Evolutionary conservation across 1,284 basidiomycete species (phyloP), one percentile per base, ranked within the genome.

Genomic region (Fomitopsis betulina): DNA sequence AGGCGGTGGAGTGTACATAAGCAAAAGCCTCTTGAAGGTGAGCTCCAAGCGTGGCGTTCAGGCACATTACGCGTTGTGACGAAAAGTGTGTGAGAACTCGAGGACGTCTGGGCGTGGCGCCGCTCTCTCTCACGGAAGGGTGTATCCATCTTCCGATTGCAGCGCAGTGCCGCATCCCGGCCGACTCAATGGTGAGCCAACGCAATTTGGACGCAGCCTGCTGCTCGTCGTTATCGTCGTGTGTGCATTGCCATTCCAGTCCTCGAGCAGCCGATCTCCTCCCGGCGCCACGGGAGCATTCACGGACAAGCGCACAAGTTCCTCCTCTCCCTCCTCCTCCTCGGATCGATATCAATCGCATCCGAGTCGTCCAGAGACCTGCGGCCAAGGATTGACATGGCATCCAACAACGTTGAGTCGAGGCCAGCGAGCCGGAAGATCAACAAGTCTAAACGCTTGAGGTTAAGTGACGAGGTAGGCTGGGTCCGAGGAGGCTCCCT

Each of bases 401-500:
- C 27, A 27, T 5, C 5, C 13, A 9, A 27, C 45, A 25, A 0
- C 6, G 6, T 23, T 30, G 7, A 25, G 19, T 47, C 25, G 25
- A 47, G 25, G 23, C 21, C 30, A 47, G 45, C 6, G 40, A 32
- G 40, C 9, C 25, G 54, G 43, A 32, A 32, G 15, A 56, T 50
- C 45, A 49, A 32, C 4, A 21, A 32, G 45, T 40, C 38, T 32
- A 52, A 52, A 56, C 15, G 55, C 55, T 56, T 56, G 55, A 56
- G 55, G 55, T 43, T 39, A 56, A 56, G 37, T 40, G 55, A 52
- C 55, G 7, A 30, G 40, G 3, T 50, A 23, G 27, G 5, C 47
- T 7, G 13, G 27, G n/a, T 10, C 27, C 27, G 39, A 42, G 8
- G n/a, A 30, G 25, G 25, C 25, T 47, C 45, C 25, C 45, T 23